Conservation (phyloP, 2,329 filamentous ascomycete genomes). For the Phyllosticta citrichinensis region DNA sequence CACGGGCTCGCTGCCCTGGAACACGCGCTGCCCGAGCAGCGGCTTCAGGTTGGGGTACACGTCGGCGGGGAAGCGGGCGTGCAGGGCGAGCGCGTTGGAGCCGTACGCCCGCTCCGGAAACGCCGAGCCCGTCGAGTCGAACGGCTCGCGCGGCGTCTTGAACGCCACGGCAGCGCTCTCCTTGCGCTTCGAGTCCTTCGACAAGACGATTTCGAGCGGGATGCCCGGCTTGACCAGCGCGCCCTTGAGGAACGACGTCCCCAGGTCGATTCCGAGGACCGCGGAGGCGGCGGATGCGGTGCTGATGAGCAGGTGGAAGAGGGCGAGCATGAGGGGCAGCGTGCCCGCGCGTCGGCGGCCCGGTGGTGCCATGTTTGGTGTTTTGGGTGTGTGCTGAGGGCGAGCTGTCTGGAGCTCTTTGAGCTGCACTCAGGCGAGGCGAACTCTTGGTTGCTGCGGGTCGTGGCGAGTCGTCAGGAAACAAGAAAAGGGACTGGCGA, state of each 20-base stretch:
- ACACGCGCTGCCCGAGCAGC: constrained; percentile 65
- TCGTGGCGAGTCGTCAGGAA: background rate
- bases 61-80: constrained; percentile 80
- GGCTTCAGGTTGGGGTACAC: constrained; percentile 92
- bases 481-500: background rate
- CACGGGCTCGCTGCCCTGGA: constrained; percentile 40
- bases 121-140: constrained; percentile 51
- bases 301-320: constrained; percentile 44
- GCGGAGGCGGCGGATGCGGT: constrained; percentile 57
- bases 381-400: constrained; percentile 11
- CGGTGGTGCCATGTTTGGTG: constrained; percentile 36
- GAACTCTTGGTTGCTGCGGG: background rate
- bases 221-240: constrained; percentile 92
- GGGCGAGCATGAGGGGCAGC: constrained; percentile 40
- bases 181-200: constrained; percentile 95
- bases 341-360: constrained; percentile 33
- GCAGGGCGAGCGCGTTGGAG: constrained; percentile 78
- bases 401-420: constrained; percentile 7
- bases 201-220: constrained; percentile 93
- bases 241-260: constrained; percentile 95
- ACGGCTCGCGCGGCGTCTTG: constrained; percentile 50
- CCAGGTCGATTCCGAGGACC: constrained; percentile 85
- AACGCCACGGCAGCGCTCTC: constrained; percentile 86
- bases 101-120: constrained; percentile 90
- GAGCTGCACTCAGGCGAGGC: background rate